phyloP scores from a whole-genome alignment of 306 rosid species.

The Casuarina cunninghamiana region DNA sequence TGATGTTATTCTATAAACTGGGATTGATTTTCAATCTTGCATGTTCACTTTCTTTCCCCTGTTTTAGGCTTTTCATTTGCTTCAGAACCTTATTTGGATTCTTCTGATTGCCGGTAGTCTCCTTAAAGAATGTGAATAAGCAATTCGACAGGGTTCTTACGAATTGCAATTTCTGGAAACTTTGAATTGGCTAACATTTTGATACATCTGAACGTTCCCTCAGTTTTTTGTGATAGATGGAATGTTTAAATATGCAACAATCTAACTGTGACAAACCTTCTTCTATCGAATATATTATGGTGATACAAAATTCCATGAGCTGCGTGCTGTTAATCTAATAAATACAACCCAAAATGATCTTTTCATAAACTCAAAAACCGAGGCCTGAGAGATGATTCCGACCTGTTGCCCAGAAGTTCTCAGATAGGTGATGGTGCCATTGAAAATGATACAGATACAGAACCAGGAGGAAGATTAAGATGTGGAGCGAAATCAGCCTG shows the following conservation, averaged over 20 bases:
- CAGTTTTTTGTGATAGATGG: too few relatives aligned
- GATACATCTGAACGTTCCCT: too few relatives aligned
- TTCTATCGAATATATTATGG: not conserved
- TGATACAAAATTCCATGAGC: not conserved
- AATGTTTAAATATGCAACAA: too few relatives aligned
- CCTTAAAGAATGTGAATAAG: not conserved
- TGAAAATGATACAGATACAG: not conserved
- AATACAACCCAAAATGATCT: not conserved
- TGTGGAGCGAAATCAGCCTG: constrained; percentile 26
- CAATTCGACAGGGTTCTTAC: not conserved
- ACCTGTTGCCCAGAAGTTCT: not conserved
- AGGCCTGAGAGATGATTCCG: not conserved
- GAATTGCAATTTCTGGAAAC: not conserved
- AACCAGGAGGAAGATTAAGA: not conserved
- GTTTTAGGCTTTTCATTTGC: too few relatives aligned
- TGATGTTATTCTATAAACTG: too few relatives aligned
- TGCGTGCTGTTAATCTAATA: not conserved
- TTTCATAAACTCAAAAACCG: not conserved
- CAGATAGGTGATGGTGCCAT: not conserved
- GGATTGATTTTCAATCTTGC: too few relatives aligned
- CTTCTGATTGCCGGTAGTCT: too few relatives aligned
- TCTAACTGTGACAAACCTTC: too few relatives aligned
- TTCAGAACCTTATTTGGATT: too few relatives aligned
- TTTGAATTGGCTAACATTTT: not conserved
- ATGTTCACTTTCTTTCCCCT: too few relatives aligned